These are phyloP conservation scores for Tremella mesenterica DNA, from an alignment of 768 basidiomycete genomes.

Conservation along the genomic window DNA sequence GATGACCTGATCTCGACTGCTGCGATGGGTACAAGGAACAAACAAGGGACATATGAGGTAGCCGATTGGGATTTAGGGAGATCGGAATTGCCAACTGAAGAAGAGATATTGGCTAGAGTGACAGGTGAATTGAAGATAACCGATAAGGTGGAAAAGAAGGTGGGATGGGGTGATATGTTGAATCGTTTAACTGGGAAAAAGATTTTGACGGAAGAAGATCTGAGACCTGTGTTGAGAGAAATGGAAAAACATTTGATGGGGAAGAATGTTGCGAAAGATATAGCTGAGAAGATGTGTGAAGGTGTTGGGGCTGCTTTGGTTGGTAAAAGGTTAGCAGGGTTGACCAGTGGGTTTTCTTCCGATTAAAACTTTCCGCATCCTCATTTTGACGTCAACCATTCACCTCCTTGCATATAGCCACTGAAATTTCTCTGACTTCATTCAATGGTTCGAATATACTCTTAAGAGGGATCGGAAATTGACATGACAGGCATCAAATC, in stretches of 20 bases:
- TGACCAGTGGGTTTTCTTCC: constrained; percentile 60
- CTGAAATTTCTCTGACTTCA: no score
- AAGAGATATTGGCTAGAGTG: constrained; percentile 39
- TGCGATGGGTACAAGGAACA: constrained; percentile 64
- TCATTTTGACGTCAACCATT: no score
- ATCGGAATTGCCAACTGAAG: constrained; percentile 36
- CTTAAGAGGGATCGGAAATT: constrained; percentile 5
- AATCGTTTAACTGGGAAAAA: constrained; percentile 75
- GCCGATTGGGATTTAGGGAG: constrained; percentile 76
- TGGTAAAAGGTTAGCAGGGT: constrained; percentile 82
- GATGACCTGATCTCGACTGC: constrained; percentile 40
- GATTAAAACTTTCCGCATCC: no score
- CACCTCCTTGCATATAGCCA: no score
- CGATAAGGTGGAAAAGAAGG: constrained; percentile 7
- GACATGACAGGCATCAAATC: constrained; percentile 61
- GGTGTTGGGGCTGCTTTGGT: constrained; percentile 81
- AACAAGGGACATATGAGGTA: constrained; percentile 62
- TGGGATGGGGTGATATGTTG: constrained; percentile 68
- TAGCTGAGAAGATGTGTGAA: constrained; percentile 88
- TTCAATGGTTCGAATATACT: no score
- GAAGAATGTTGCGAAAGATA: constrained; percentile 96
- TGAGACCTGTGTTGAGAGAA: constrained; percentile 76
- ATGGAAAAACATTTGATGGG: constrained; percentile 99
- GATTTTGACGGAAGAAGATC: constrained; percentile 67
- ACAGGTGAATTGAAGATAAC: constrained; percentile 9